Evolutionary conservation across 2,329 filamentous ascomycete genomes (phyloP).

Genomic region (Rhinocladiella similis): DNA sequence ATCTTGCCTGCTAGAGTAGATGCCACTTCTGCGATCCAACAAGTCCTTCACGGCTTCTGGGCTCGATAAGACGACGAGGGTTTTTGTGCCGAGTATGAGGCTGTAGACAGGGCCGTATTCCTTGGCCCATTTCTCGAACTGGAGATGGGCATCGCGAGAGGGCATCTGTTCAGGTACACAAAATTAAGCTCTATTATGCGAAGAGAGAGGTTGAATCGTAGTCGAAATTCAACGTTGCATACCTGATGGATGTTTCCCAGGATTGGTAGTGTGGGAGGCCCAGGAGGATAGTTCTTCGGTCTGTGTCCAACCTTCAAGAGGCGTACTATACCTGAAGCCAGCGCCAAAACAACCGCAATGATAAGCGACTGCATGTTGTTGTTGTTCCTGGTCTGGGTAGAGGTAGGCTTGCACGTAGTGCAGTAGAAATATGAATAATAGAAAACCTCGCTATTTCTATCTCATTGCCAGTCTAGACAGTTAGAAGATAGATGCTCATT

Average conservation of each 20-base stretch:
- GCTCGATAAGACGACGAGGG: slow-evolving; percentile 49
- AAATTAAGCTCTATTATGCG: slow-evolving; percentile 3
- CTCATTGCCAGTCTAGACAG: neutral
- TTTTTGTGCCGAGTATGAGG: slow-evolving; percentile 51
- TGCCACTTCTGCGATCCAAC: slow-evolving; percentile 51
- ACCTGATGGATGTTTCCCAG: slow-evolving; percentile 53
- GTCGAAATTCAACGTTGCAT: neutral
- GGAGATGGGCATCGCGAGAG: slow-evolving; percentile 41
- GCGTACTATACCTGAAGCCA: neutral
- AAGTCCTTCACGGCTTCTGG: slow-evolving; percentile 52
- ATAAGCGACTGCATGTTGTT: neutral
- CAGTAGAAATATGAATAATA: neutral
- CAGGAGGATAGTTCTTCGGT: slow-evolving; percentile 44
- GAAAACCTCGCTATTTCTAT: neutral
- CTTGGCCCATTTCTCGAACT: slow-evolving; percentile 55
- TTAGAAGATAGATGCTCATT: neutral
- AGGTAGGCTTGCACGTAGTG: neutral
- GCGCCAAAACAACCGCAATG: neutral
- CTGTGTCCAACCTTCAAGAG: neutral
- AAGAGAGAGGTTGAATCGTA: neutral
- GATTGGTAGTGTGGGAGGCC: slow-evolving; percentile 53
- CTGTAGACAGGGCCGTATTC: slow-evolving; percentile 56
- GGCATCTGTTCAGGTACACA: slow-evolving; percentile 40
- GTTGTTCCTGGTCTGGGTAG: neutral
- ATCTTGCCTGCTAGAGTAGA: slow-evolving; percentile 51